Percentiles rank a stretch among this genome's conserved stretches.
phyloP scores from a whole-genome alignment of 352 stramenopile species.

The Globisporangium emineosum region DNA sequence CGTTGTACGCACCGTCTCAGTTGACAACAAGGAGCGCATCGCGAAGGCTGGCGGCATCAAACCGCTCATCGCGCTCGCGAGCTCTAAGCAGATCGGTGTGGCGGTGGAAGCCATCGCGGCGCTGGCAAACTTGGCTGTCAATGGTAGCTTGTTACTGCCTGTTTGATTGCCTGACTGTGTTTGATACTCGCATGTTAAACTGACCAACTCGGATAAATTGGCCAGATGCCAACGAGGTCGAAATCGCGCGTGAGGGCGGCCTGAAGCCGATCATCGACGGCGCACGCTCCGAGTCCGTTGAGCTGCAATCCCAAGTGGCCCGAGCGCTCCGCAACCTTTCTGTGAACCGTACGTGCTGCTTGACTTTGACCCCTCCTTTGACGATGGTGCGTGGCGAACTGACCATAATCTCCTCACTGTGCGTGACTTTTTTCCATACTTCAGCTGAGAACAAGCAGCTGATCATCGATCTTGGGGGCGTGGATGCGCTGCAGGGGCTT shows the following conservation, averaged over 20 bases:
- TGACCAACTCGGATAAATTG: neutral
- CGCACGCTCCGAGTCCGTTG: constrained; percentile 71
- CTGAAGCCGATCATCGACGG: constrained; percentile 90
- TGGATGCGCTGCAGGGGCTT: constrained; percentile 79
- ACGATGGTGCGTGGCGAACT: neutral
- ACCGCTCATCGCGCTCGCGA: constrained; percentile 79
- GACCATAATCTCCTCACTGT: neutral
- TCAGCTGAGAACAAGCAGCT: constrained; percentile 88
- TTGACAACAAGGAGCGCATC: constrained; percentile 93
- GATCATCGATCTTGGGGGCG: constrained; percentile 78
- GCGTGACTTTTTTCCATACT: constrained; percentile 3
- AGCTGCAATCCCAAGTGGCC: constrained; percentile 86
- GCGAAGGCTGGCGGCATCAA: constrained; percentile 88
- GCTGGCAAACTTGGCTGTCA: constrained; percentile 93
- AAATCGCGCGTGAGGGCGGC: constrained; percentile 87
- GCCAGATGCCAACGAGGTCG: constrained; percentile 89
- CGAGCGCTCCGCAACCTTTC: constrained; percentile 93
- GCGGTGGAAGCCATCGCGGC: constrained; percentile 91
- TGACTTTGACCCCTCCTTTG: neutral
- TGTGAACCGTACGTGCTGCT: constrained; percentile 79
- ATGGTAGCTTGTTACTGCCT: constrained; percentile 49
- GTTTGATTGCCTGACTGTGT: neutral
- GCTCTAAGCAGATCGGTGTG: constrained; percentile 82
- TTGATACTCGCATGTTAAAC: neutral
- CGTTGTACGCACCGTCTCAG: constrained; percentile 21